These are phyloP conservation scores for Cladophialophora chaetospira DNA, from an alignment of 2,329 filamentous ascomycete genomes.

Conservation along the genomic window DNA sequence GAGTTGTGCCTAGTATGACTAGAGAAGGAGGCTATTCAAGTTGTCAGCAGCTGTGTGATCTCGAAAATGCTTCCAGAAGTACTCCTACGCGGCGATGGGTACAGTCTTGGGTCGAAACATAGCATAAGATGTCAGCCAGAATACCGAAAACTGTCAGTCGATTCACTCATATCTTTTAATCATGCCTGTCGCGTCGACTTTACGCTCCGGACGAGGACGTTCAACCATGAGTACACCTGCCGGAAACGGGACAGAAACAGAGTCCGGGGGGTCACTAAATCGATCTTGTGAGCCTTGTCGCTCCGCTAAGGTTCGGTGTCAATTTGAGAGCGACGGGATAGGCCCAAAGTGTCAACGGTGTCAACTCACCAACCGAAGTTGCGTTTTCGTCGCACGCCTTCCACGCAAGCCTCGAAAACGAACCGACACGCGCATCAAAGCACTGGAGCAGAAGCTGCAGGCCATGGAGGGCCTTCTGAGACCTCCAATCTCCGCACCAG, in stretches of 20 bases:
- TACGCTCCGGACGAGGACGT: neutral
- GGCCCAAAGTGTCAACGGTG: neutral
- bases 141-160: no score
- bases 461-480: neutral
- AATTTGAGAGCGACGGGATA: neutral
- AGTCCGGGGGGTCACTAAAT: neutral
- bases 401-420: neutral
- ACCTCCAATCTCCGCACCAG: neutral
- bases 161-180: no score
- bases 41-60: neutral
- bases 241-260: neutral
- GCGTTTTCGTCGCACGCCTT: neutral
- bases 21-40: neutral
- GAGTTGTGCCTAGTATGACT: neutral
- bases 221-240: neutral
- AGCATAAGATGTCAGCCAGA: neutral
- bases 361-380: neutral
- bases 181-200: neutral
- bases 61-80: neutral
- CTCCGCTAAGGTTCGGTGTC: neutral
- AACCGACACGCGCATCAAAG: neutral
- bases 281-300: neutral
- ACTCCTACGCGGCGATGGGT: neutral
- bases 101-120: neutral
- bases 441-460: neutral